phyloP scores from a whole-genome alignment of 352 stramenopile species.

The Globisporangium nagaii region DNA sequence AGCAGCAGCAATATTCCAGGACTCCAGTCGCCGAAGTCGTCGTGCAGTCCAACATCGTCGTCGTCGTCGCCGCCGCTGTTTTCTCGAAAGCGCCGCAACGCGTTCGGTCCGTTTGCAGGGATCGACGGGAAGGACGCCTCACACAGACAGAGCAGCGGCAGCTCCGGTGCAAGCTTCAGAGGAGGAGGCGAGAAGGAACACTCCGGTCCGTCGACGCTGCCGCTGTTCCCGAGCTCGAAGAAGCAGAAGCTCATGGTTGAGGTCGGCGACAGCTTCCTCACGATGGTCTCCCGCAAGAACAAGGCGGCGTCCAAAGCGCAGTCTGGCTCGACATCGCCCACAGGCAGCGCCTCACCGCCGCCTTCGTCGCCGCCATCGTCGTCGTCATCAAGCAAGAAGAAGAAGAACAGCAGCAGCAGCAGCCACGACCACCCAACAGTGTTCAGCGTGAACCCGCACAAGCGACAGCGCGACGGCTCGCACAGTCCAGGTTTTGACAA shows the following conservation, averaged over 20 bases:
- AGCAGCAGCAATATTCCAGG: neutral
- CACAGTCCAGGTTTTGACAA: conserved; percentile 24
- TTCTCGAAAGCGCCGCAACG: conserved; percentile 15
- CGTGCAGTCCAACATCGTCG: conserved; percentile 8
- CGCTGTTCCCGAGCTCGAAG: conserved; percentile 40
- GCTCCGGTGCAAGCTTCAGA: neutral
- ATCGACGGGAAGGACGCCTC: conserved; percentile 1
- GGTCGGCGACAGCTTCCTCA: conserved; percentile 28
- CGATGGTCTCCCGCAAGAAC: conserved; percentile 33
- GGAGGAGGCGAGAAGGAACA: too few relatives aligned
- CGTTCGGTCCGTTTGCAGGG: conserved; percentile 4
- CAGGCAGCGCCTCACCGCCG: neutral
- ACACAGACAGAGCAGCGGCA: neutral
- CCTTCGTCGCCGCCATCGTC: neutral
- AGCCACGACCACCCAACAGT: neutral
- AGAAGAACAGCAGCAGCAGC: conserved; percentile 12
- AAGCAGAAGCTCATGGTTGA: conserved; percentile 49
- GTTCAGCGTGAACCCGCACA: conserved; percentile 25
- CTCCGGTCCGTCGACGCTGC: conserved; percentile 2
- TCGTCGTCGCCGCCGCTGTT: conserved; percentile 9
- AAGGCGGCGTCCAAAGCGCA: neutral
- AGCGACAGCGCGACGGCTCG: conserved; percentile 33
- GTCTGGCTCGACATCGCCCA: neutral
- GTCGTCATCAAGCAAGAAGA: conserved; percentile 1
- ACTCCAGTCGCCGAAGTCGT: conserved; percentile 8